A percentile compares a stretch with the other conserved stretches of the same genome.
These are phyloP conservation scores for Fraxinus sp. DNA, from an alignment of 305 asterid genomes.

Conservation along the genomic window DNA sequence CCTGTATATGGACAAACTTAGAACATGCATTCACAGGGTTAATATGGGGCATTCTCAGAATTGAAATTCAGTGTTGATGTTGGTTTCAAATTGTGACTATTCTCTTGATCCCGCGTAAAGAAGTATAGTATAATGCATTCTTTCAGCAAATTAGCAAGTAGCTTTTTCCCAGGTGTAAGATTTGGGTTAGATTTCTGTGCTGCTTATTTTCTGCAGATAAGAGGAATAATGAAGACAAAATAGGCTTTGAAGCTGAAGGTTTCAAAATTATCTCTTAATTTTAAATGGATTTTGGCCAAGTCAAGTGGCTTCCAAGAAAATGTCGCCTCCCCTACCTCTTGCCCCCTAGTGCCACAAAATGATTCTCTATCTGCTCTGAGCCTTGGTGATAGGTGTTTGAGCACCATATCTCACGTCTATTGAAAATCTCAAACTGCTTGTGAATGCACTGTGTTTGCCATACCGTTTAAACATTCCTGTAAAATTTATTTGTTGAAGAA, in stretches of 20 bases:
- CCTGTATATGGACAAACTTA: not conserved
- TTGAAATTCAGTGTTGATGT: not conserved
- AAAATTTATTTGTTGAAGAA: not conserved
- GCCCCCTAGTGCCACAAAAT: not conserved
- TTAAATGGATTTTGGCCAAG: not conserved
- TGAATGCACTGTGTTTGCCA: not conserved
- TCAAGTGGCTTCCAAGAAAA: not conserved
- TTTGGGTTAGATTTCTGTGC: not conserved
- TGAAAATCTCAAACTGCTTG: not conserved
- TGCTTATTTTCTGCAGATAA: not conserved
- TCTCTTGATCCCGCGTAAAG: not conserved
- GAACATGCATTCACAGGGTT: not conserved
- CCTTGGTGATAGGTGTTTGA: not conserved
- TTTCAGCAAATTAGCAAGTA: not conserved
- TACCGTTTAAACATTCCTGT: slow-evolving; percentile 7
- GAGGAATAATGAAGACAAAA: not conserved
- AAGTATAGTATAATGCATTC: not conserved
- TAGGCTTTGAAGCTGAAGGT: not conserved
- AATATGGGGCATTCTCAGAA: not conserved
- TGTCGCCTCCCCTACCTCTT: not conserved
- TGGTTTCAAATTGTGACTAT: not conserved
- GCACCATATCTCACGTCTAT: not conserved
- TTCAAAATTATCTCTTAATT: not conserved
- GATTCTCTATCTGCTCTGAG: not conserved
- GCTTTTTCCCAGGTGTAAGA: not conserved